These are phyloP conservation scores for Tulasnella sp. DNA, from an alignment of 768 basidiomycete genomes.

Conservation along the genomic window DNA sequence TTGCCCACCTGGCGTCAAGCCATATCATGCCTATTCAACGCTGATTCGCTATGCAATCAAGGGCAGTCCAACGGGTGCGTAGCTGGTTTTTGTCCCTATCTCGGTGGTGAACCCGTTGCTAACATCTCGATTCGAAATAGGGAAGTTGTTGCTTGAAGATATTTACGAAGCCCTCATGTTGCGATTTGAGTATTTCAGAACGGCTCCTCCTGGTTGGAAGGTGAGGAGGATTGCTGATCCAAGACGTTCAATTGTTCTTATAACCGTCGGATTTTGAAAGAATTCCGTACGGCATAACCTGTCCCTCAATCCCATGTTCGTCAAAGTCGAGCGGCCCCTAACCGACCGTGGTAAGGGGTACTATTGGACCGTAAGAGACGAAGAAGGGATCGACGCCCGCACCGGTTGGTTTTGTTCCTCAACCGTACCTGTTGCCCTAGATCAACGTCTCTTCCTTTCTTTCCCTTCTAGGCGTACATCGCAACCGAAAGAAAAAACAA, in stretches of 20 bases:
- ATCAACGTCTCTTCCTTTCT: neutral
- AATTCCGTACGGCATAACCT: constrained; percentile 87
- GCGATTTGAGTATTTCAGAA: constrained; percentile 81
- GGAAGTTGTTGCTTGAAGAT: constrained; percentile 73
- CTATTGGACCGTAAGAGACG: constrained; percentile 61
- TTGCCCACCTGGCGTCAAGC: constrained; percentile 79
- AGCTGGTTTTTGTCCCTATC: too few relatives aligned
- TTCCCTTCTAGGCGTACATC: constrained; percentile 45
- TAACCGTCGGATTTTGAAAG: constrained; percentile 28
- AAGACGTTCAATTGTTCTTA: neutral
- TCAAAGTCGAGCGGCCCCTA: constrained; percentile 78
- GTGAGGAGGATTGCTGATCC: constrained; percentile 40
- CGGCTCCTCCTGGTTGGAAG: constrained; percentile 81
- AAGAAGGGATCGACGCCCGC: constrained; percentile 16
- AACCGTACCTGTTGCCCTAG: neutral
- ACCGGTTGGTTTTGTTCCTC: constrained; percentile 31
- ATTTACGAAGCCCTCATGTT: constrained; percentile 58
- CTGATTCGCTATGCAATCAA: constrained; percentile 90
- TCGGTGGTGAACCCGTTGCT: too few relatives aligned
- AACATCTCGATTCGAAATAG: too few relatives aligned
- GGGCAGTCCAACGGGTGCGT: constrained; percentile 45
- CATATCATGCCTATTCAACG: constrained; percentile 84
- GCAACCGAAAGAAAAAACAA: constrained; percentile 60
- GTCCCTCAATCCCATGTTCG: constrained; percentile 81
- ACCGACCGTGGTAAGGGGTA: constrained; percentile 86